Evolutionary conservation across 768 basidiomycete genomes (phyloP).

Genomic region (Macrolepiota fuliginosa): DNA sequence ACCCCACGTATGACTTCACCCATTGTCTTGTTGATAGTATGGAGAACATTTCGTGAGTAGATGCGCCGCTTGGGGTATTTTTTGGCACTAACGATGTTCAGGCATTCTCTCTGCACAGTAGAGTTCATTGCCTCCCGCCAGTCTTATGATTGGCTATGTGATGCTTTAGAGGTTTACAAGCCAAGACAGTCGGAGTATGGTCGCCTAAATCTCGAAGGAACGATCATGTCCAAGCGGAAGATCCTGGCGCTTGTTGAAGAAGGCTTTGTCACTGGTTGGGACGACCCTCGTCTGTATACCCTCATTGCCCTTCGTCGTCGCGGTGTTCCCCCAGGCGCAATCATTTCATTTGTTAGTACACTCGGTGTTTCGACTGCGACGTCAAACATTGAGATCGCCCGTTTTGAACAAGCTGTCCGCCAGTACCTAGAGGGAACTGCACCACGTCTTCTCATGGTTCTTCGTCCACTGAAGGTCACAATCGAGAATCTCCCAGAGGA

Average conservation of each 20-base stretch:
- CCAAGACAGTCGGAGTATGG: conserved; percentile 97
- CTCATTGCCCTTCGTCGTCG: conserved; percentile 93
- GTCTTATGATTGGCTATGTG: conserved; percentile 99
- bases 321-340: conserved; percentile 95
- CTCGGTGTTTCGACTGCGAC: conserved; percentile 90
- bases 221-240: conserved; percentile 96
- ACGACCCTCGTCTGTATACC: conserved; percentile 96
- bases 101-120: conserved; percentile 94
- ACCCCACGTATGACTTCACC: conserved; percentile 98
- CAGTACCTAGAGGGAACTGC: conserved; percentile 87
- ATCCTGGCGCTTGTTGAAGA: conserved; percentile 85
- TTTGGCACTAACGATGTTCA: conserved; percentile 25
- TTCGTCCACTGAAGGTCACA: conserved; percentile 85
- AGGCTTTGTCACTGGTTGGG: conserved; percentile 87
- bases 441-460: conserved; percentile 87
- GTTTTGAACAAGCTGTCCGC: conserved; percentile 89
- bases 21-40: conserved; percentile 98
- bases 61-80: background rate
- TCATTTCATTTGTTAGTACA: conserved; percentile 87
- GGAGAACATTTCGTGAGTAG: conserved; percentile 96
- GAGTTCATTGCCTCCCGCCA: conserved; percentile 96
- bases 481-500: conserved; percentile 91
- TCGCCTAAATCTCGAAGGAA: conserved; percentile 88
- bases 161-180: conserved; percentile 96
- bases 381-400: conserved; percentile 80